Evolutionary conservation across 352 stramenopile genomes (phyloP).

Genomic region (Phytopythium boreale): DNA sequence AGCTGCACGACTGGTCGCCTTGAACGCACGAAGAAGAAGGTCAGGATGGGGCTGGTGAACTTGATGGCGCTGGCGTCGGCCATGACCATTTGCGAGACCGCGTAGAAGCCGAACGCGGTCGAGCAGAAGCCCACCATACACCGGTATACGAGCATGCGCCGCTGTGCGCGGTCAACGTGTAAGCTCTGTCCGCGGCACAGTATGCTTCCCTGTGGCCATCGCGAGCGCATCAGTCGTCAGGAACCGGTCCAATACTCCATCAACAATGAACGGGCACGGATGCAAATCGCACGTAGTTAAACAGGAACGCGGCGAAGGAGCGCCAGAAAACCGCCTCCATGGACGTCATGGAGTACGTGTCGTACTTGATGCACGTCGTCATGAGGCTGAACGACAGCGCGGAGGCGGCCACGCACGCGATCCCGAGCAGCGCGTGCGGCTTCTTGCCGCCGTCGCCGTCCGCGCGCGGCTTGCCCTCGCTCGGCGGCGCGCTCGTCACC

Average conservation of each 20-base stretch:
- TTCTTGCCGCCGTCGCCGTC: slow-evolving; percentile 6
- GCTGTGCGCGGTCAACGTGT: slow-evolving; percentile 32
- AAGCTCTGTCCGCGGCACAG: slow-evolving; percentile 28
- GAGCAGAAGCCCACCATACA: slow-evolving; percentile 57
- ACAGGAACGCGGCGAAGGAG: slow-evolving; percentile 42
- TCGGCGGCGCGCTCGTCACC: not conserved
- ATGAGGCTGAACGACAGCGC: slow-evolving; percentile 79
- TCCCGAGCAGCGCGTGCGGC: slow-evolving; percentile 51
- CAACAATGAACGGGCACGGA: slow-evolving; percentile 7
- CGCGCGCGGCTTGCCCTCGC: not conserved
- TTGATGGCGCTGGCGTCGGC: slow-evolving; percentile 63
- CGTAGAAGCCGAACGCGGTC: slow-evolving; percentile 70
- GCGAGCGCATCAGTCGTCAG: not conserved
- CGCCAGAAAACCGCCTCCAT: slow-evolving; percentile 81
- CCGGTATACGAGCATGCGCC: slow-evolving; percentile 49
- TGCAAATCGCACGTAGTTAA: slow-evolving; percentile 67
- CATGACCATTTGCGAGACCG: slow-evolving; percentile 70
- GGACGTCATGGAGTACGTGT: slow-evolving; percentile 60
- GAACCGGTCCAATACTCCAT: not conserved
- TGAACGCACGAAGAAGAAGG: slow-evolving; percentile 49
- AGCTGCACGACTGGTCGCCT: no score
- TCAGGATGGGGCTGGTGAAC: slow-evolving; percentile 56
- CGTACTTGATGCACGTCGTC: slow-evolving; percentile 74
- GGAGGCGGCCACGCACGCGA: slow-evolving; percentile 52
- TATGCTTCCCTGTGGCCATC: slow-evolving; percentile 7